Conservation (phyloP, 176 grass and related monocot species). For the Carex cristatella region DNA sequence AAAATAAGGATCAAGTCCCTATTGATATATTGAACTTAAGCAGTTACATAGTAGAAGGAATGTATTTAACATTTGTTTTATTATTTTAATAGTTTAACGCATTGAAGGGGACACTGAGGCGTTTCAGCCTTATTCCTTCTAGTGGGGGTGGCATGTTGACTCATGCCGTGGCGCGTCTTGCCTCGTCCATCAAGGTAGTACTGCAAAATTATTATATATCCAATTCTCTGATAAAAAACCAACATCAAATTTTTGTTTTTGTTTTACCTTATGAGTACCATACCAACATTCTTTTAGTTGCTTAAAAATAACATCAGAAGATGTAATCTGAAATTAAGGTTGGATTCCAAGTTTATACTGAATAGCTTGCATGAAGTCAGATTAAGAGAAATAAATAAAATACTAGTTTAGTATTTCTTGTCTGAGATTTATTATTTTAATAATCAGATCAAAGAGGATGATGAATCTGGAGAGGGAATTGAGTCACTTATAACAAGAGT, state of each 20-base stretch:
- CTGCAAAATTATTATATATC: not conserved
- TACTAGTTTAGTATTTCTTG: not conserved
- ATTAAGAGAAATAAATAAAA: not conserved
- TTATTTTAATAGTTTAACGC: constrained; percentile 59
- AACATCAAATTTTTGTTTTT: not conserved
- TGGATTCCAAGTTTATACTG: not conserved
- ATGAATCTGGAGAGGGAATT: constrained; percentile 63
- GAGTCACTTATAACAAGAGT: constrained; percentile 73
- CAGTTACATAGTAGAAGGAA: not conserved
- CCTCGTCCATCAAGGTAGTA: constrained; percentile 79
- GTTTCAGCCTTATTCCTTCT: constrained; percentile 88
- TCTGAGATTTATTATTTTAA: constrained; percentile 28
- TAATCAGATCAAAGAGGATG: constrained; percentile 75
- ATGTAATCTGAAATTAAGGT: not conserved
- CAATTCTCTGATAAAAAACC: not conserved
- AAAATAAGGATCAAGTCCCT: too few species aligned
- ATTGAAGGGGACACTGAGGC: constrained; percentile 68
- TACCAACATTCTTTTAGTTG: not conserved
- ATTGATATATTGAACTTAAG: too few species aligned
- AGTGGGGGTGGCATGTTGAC: constrained; percentile 77
- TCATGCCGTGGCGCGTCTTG: constrained; percentile 71
- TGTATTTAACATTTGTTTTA: not conserved
- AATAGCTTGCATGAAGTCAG: not conserved
- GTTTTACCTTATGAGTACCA: not conserved
- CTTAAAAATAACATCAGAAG: not conserved